Conservation (phyloP, 1,284 basidiomycete genomes). For the Bondarzewia mesenterica region DNA sequence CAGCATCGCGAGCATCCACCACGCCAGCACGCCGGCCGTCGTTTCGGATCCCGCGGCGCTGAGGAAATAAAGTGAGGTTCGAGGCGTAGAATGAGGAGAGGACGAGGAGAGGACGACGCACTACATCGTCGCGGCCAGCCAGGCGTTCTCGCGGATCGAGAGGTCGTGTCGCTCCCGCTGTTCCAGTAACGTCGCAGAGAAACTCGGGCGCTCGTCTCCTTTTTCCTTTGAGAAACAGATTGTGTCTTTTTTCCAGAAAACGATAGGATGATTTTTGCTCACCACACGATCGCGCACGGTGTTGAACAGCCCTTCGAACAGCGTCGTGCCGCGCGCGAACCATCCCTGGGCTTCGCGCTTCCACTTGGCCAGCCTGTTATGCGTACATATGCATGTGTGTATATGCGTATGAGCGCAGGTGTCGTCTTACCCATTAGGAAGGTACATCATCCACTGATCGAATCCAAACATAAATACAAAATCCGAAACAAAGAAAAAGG, state of each 20-base stretch:
- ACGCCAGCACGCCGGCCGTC: slow-evolving; percentile 6
- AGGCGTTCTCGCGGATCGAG: slow-evolving; percentile 2
- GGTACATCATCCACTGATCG: slow-evolving; percentile 3
- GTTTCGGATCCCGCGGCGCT: slow-evolving; percentile 12
- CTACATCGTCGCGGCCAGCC: slow-evolving; percentile 7
- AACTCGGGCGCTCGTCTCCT: slow-evolving; percentile 5
- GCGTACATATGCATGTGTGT: slow-evolving; percentile 2
- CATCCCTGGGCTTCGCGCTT: slow-evolving; percentile 5
- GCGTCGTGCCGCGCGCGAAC: background rate
- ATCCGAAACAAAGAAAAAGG: no score
- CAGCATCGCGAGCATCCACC: slow-evolving; percentile 14
- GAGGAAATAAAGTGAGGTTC: background rate
- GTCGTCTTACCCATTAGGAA: slow-evolving; percentile 1
- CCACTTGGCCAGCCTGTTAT: slow-evolving; percentile 3
- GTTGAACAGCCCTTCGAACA: slow-evolving; percentile 5
- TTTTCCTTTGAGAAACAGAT: background rate
- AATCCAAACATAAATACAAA: no score
- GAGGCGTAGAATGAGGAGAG: background rate
- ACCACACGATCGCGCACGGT: slow-evolving; percentile 3
- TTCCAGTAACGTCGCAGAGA: slow-evolving; percentile 3
- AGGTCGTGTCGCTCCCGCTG: background rate
- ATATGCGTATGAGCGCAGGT: background rate
- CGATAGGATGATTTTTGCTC: background rate
- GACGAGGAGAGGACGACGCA: background rate
- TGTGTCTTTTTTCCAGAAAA: background rate